phyloP scores from a whole-genome alignment of 371 early-diverging fungal genomes.

The Syncephalastrum sp. region DNA sequence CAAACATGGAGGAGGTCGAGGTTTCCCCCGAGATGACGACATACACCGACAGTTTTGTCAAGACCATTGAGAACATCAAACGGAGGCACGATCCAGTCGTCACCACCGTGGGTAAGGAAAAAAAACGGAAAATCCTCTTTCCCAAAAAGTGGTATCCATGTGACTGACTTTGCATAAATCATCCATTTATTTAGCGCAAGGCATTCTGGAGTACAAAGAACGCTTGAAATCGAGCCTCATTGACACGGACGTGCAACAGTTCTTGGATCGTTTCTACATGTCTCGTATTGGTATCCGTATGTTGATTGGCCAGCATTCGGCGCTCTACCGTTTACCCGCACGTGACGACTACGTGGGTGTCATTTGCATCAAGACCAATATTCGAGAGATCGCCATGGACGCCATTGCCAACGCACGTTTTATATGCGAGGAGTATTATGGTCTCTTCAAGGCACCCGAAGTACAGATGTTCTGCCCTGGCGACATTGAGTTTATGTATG shows the following conservation, averaged over 20 bases:
- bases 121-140: background rate
- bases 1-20: slow-evolving; percentile 54
- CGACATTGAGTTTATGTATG: slow-evolving; percentile 94
- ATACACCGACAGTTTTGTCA: slow-evolving; percentile 84
- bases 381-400: slow-evolving; percentile 79
- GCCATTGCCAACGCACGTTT: slow-evolving; percentile 94
- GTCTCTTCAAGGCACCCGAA: slow-evolving; percentile 82
- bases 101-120: slow-evolving; percentile 72
- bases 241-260: slow-evolving; percentile 86
- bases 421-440: slow-evolving; percentile 93
- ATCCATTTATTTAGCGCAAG: slow-evolving; percentile 66
- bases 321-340: slow-evolving; percentile 65
- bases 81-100: slow-evolving; percentile 94
- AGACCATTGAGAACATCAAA: slow-evolving; percentile 88
- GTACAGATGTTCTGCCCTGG: slow-evolving; percentile 80
- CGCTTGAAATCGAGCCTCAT: slow-evolving; percentile 54
- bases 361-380: slow-evolving; percentile 88
- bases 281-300: slow-evolving; percentile 97
- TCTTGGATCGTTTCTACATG: slow-evolving; percentile 96
- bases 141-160: background rate
- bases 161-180: background rate
- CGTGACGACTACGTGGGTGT: slow-evolving; percentile 89
- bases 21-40: slow-evolving; percentile 71
- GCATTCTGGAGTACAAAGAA: slow-evolving; percentile 91
- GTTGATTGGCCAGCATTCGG: slow-evolving; percentile 88